Base-by-base conservation (phyloP, 1,139 yeast species). In the Candida sanyaensis region DNA sequence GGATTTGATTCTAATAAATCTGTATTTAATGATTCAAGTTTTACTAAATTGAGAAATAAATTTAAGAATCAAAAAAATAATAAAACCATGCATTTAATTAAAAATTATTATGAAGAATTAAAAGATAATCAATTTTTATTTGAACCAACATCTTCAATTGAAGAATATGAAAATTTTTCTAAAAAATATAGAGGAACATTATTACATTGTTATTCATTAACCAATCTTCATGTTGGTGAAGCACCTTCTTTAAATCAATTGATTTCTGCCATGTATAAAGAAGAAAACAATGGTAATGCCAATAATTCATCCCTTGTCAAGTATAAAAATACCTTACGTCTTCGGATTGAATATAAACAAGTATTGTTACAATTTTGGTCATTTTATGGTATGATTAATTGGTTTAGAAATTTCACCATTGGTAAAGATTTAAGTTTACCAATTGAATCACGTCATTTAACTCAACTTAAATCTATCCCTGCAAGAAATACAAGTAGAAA, bases 301-400 rank as follows among this genome's bases (percentile, higher is more conserved):
- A 31, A 57, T 42, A 46, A 55, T 5, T 55, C 64, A n/a, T 59
- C 70, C n/a, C 54, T 71, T 38, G 66, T 70, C 26, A 65, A 66
- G 41, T 73, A 70, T 55, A 63, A 63, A 45, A 74, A 75, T 53
- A 62, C 65, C 4, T 61, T 77, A 36, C 61, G 81, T 43, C 56
- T 73, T 17, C 58, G 81, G 42, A 55, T 73, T 17, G 81, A 77
- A 56, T 60, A 68, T 46, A 65, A 69, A 46, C 81, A 77, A 56
- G 44, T 73, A 6, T 59, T 75, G 30, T 54, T 77, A 4, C 78
- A 73, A 49, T 70, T 70, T 50, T 73, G 79, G 74, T 73, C 78
- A 12, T 72, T 75, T 53, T 61, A 66, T 44, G 69, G 69, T 4
- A 66, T 73, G 71, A 59, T 68, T 10, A 65, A 65, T 42, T 76